phyloP scores from a whole-genome alignment of 371 early-diverging fungal genomes.

The Ordospora pajunii region DNA sequence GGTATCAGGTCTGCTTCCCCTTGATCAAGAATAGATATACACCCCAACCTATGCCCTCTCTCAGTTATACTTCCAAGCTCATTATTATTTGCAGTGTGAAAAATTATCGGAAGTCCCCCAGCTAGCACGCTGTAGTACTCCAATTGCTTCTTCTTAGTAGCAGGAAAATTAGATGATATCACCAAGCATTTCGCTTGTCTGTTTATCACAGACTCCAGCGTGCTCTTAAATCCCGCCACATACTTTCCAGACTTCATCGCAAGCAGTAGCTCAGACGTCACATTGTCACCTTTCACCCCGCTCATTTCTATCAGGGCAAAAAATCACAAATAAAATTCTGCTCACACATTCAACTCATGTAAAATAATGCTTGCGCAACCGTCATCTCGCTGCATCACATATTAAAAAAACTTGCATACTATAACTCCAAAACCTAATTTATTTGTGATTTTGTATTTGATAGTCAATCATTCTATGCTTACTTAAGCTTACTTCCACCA shows the following conservation, averaged over 20 bases:
- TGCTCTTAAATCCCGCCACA: slow-evolving; percentile 57
- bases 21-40: slow-evolving; percentile 59
- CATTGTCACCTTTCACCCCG: slow-evolving; percentile 18
- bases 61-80: slow-evolving; percentile 55
- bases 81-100: slow-evolving; percentile 60
- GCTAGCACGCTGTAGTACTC: slow-evolving; percentile 61
- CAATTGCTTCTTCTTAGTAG: slow-evolving; percentile 51
- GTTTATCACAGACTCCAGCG: slow-evolving; percentile 51
- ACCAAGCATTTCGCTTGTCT: slow-evolving; percentile 56
- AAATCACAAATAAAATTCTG: not conserved
- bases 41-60: slow-evolving; percentile 56
- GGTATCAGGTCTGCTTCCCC: slow-evolving; percentile 60
- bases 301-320: slow-evolving; percentile 35
- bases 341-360: not conserved
- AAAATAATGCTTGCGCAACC: not conserved
- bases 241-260: slow-evolving; percentile 62
- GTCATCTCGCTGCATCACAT: not conserved
- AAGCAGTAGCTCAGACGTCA: slow-evolving; percentile 58
- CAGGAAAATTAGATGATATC: slow-evolving; percentile 58
- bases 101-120: slow-evolving; percentile 57
- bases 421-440: too few species aligned
- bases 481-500: not conserved
- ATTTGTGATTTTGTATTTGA: too few species aligned
- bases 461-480: not conserved
- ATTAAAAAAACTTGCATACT: too few species aligned